Base-by-base conservation (phyloP, 73 alveolate genomes). In the Paramecium biaurelia region DNA sequence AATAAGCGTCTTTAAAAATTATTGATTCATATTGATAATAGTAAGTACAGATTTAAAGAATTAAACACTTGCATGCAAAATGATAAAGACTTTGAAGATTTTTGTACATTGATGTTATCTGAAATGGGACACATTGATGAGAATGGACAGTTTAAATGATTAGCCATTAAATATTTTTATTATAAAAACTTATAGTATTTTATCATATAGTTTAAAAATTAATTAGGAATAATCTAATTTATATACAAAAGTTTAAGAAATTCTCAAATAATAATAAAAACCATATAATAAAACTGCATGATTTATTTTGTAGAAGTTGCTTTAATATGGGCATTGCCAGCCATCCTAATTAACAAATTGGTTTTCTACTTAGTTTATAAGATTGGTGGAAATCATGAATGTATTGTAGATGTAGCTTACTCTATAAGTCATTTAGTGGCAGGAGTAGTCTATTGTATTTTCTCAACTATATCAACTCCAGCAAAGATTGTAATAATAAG, bases 101-200 rank as follows among this genome's bases (percentile, higher is more conserved):
- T 63, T 63, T 26, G 49, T 14, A 32, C 26, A 23, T 5, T 63
- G 10, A 63, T 63, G 45, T 12, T 74, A 41, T 34, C 87, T 74
- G 87, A 74, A 74, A 34, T 74, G 87, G 87, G 67, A 74, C 23
- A 28, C n/a, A 74, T 74, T 37, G 86, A 74, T 74, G 32, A 74
- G 8, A 74, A 74, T 35, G 67, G 87, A 20, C 38, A 74, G 6
- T 74, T 74, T 28, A 53, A 63, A 9, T 63, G 84, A 24, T 0
- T 15, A 58, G 58, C 34, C 34, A 53, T n/a, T 0, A 18, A 18
- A 53, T 53, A 53, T 20, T n/a, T 53, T 38, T n/a, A 53, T 53
- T 18, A 53, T 18, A 53, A 53, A 53, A 53, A 53, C 8, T 18
- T n/a, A 18, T 18, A 15, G 2, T 53, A 53, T 18, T 53, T 53